A percentile compares a stretch with the other conserved stretches of the same genome.
phyloP scores from a whole-genome alignment of 108 stramenopile species.

The Mediolabrus comicus region DNA sequence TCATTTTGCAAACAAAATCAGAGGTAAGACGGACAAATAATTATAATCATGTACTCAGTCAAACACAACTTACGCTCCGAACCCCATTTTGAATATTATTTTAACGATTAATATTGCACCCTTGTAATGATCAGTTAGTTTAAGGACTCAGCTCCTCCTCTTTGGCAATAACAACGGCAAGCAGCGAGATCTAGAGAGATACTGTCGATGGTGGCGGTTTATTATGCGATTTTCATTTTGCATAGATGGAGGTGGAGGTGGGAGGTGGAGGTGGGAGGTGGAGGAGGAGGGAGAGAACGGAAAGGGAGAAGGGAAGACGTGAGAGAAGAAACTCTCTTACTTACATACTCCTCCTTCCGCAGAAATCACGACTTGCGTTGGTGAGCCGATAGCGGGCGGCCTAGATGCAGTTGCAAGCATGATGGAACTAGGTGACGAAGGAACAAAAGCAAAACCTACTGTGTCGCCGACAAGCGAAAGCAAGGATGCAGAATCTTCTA shows the following conservation, averaged over 20 bases:
- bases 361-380: slow-evolving; percentile 11
- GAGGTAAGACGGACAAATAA: too few relatives aligned
- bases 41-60: too few relatives aligned
- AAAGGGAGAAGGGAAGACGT: not conserved
- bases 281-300: not conserved
- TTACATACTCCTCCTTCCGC: too few relatives aligned
- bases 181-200: too few relatives aligned
- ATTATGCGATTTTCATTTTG: not conserved
- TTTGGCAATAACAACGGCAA: too few relatives aligned
- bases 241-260: not conserved
- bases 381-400: slow-evolving; percentile 18
- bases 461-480: not conserved
- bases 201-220: not conserved
- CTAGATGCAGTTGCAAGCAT: not conserved
- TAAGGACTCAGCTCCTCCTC: too few relatives aligned
- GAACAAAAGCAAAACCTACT: not conserved
- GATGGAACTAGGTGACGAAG: not conserved
- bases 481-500: not conserved
- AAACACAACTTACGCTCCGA: too few relatives aligned
- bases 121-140: too few relatives aligned
- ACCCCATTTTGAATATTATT: too few relatives aligned
- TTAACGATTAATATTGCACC: too few relatives aligned
- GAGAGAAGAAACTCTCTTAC: too few relatives aligned
- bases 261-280: not conserved
- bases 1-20: too few relatives aligned